Percentiles rank a stretch among this genome's conserved stretches.
Evolutionary conservation across 2,329 filamentous ascomycete species (phyloP).

Genomic region (Colletotrichum euphorbiae): DNA sequence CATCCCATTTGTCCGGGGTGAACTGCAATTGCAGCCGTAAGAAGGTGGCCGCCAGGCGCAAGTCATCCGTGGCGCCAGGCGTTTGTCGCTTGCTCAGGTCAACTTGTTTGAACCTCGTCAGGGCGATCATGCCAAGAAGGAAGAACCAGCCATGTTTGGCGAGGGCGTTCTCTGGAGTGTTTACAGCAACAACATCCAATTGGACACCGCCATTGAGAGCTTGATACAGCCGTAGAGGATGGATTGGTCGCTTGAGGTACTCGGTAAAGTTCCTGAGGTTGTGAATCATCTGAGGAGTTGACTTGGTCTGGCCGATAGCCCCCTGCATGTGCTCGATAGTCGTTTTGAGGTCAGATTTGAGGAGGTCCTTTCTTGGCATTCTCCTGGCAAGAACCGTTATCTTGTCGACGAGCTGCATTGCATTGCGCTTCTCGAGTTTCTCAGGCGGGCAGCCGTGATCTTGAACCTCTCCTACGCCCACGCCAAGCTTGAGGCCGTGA

Average conservation of each 20-base stretch:
- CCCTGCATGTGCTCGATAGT: slow-evolving; percentile 95
- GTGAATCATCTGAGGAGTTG: slow-evolving; percentile 83
- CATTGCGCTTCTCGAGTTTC: slow-evolving; percentile 82
- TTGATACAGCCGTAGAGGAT: slow-evolving; percentile 82
- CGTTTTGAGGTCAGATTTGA: slow-evolving; percentile 89
- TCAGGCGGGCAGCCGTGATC: slow-evolving; percentile 86
- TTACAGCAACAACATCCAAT: slow-evolving; percentile 77
- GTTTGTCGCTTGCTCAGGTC: slow-evolving; percentile 80
- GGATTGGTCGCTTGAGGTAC: slow-evolving; percentile 85
- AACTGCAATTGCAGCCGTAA: slow-evolving; percentile 86
- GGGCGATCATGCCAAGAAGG: slow-evolving; percentile 85
- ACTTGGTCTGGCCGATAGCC: slow-evolving; percentile 82
- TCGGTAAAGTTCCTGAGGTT: slow-evolving; percentile 87
- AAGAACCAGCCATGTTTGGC: slow-evolving; percentile 93
- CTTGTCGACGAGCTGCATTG: slow-evolving; percentile 84
- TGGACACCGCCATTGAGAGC: slow-evolving; percentile 83
- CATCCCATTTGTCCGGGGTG: slow-evolving; percentile 85
- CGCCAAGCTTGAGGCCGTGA: slow-evolving; percentile 81
- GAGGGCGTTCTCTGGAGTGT: slow-evolving; percentile 75
- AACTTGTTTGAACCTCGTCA: slow-evolving; percentile 82
- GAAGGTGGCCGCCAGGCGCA: slow-evolving; percentile 84
- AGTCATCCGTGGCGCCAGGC: slow-evolving; percentile 83
- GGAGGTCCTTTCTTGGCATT: slow-evolving; percentile 89
- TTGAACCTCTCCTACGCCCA: slow-evolving; percentile 72
- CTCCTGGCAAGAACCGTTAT: slow-evolving; percentile 83